phyloP scores from a whole-genome alignment of 257 asterid genomes.

The Petrea volubilis region DNA sequence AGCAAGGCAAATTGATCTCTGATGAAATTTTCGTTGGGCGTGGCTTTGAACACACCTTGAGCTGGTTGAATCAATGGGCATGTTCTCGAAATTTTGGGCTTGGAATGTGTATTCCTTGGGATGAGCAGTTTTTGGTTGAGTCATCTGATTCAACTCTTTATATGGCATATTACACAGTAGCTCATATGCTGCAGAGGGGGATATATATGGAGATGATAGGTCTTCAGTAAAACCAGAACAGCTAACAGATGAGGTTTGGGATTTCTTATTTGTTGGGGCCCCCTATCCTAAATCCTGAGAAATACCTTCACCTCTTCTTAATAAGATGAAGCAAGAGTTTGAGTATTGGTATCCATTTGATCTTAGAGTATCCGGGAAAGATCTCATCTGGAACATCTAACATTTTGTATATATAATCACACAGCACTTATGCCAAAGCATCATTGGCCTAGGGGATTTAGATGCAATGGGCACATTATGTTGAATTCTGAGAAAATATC shows the following conservation, averaged over 20 bases:
- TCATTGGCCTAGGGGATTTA: constrained; percentile 87
- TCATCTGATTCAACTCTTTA: constrained; percentile 95
- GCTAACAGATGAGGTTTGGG: constrained; percentile 93
- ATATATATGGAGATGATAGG: constrained; percentile 70
- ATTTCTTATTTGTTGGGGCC: constrained; percentile 73
- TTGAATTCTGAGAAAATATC: constrained; percentile 94
- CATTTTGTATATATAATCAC: constrained; percentile 84
- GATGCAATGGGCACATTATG: constrained; percentile 97
- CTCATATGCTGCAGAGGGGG: constrained; percentile 82
- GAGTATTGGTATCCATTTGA: constrained; percentile 98
- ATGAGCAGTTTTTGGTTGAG: constrained; percentile 81
- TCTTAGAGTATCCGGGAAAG: constrained; percentile 95
- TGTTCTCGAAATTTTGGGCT: constrained; percentile 91
- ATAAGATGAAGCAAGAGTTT: constrained; percentile 83
- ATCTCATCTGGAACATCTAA: constrained; percentile 92
- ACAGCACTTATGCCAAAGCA: constrained; percentile 74
- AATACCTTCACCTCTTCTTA: constrained; percentile 54
- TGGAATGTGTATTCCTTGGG: constrained; percentile 98
- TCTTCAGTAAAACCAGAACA: constrained; percentile 73
- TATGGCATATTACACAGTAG: constrained; percentile 92
- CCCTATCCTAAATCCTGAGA: constrained; percentile 67
- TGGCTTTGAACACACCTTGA: constrained; percentile 87
- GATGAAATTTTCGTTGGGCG: too few species aligned
- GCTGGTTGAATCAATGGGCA: constrained; percentile 99
- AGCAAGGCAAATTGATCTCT: too few species aligned